phyloP scores from a whole-genome alignment of 441 rosid genomes.

The Euphorbia schlechtendalii region DNA sequence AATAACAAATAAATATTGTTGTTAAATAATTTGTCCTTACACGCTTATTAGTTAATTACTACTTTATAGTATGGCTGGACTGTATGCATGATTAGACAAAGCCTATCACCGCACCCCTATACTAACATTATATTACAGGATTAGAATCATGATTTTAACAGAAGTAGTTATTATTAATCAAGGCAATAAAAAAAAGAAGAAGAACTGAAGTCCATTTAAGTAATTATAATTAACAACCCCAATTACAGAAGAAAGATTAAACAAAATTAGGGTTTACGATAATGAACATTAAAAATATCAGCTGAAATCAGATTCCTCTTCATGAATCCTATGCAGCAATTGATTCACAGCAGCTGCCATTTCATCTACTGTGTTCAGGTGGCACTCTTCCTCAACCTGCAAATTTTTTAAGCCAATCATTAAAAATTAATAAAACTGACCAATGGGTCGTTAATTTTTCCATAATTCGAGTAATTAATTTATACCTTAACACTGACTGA shows the following conservation, averaged over 20 bases:
- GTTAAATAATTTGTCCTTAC: too few species aligned
- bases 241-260: constrained; percentile 13
- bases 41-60: too few species aligned
- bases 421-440: background rate
- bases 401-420: background rate
- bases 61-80: background rate
- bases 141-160: too few species aligned
- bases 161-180: background rate
- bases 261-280: constrained; percentile 10
- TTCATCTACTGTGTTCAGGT: constrained; percentile 59
- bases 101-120: background rate
- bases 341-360: constrained; percentile 60
- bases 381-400: constrained; percentile 80
- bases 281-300: constrained; percentile 9
- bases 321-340: constrained; percentile 43
- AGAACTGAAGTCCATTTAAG: constrained; percentile 1
- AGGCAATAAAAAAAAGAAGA: background rate
- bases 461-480: constrained; percentile 10
- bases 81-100: background rate
- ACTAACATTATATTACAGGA: too few species aligned
- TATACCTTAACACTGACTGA: constrained; percentile 69
- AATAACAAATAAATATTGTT: background rate
- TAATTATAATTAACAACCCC: constrained; percentile 11
- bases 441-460: too few species aligned
- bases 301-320: constrained; percentile 37